These are phyloP conservation scores for Plasmopara viticola DNA, from an alignment of 352 stramenopile species.

Conservation along the genomic window DNA sequence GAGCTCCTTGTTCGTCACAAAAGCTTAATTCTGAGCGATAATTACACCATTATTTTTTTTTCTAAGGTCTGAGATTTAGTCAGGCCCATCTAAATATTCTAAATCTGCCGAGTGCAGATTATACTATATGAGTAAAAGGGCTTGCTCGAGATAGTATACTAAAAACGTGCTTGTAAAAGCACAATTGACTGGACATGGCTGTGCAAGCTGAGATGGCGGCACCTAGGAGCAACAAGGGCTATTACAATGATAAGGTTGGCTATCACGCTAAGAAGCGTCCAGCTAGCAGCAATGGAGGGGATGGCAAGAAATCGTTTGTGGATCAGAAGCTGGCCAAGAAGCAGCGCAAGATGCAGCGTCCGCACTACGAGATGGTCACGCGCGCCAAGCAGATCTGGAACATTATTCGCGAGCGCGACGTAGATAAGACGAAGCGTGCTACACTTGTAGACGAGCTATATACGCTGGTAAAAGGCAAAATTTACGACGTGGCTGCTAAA, in stretches of 20 bases:
- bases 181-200: conserved; percentile 34
- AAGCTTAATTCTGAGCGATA: too few relatives aligned
- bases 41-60: too few relatives aligned
- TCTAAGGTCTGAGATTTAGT: too few relatives aligned
- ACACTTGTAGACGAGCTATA: conserved; percentile 89
- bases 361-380: conserved; percentile 90
- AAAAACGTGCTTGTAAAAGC: background rate
- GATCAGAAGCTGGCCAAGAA: conserved; percentile 88
- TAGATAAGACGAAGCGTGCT: conserved; percentile 76
- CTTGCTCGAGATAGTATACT: too few relatives aligned
- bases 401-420: conserved; percentile 85
- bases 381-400: conserved; percentile 95
- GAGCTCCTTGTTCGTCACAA: too few relatives aligned
- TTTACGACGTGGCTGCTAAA: conserved; percentile 92
- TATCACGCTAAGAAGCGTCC: conserved; percentile 63
- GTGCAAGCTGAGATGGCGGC: conserved; percentile 20
- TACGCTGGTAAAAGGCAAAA: conserved; percentile 89
- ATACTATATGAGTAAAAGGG: too few relatives aligned
- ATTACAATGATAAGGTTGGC: conserved; percentile 17
- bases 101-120: too few relatives aligned
- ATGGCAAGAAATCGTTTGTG: conserved; percentile 78
- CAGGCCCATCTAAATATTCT: too few relatives aligned
- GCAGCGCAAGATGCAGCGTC: conserved; percentile 91
- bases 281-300: conserved; percentile 30
- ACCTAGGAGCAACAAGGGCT: conserved; percentile 15